phyloP scores from a whole-genome alignment of 768 basidiomycete species.

The Hygrocybe coccinea region DNA sequence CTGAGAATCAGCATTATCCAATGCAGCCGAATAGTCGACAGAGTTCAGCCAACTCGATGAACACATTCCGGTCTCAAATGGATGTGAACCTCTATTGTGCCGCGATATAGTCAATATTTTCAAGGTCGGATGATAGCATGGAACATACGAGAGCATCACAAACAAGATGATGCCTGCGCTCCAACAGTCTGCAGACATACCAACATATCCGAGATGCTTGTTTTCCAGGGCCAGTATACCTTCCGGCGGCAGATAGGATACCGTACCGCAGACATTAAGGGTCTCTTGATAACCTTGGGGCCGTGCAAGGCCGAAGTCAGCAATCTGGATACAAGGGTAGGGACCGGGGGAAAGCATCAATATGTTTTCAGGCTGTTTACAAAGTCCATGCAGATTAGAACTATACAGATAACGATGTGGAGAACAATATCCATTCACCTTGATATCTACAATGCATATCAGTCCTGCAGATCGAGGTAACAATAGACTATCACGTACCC shows the following conservation, averaged over 20 bases:
- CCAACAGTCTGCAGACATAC: constrained; percentile 89
- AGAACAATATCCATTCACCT: constrained; percentile 36
- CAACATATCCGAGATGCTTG: constrained; percentile 63
- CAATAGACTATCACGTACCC: constrained; percentile 41
- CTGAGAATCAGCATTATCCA: constrained; percentile 4
- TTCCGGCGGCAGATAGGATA: constrained; percentile 82
- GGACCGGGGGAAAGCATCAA: constrained; percentile 73
- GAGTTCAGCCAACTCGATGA: constrained; percentile 13
- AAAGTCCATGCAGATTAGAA: too few species aligned
- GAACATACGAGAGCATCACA: constrained; percentile 75
- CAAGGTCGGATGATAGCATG: not conserved
- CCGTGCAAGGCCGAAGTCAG: constrained; percentile 83
- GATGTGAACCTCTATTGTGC: constrained; percentile 59
- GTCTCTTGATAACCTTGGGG: constrained; percentile 77
- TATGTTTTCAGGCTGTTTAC: constrained; percentile 75
- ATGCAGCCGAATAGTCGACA: constrained; percentile 34
- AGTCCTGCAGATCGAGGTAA: not conserved
- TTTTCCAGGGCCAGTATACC: constrained; percentile 75
- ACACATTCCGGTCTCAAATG: constrained; percentile 52
- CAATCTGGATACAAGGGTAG: constrained; percentile 79
- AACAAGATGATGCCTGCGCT: constrained; percentile 78
- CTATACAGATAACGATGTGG: too few species aligned
- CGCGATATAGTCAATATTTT: not conserved
- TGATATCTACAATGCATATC: constrained; percentile 47
- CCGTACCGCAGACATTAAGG: constrained; percentile 81